Evolutionary conservation across 1,139 yeast genomes (phyloP).

Genomic region (Pneumocystis wakefieldiae): DNA sequence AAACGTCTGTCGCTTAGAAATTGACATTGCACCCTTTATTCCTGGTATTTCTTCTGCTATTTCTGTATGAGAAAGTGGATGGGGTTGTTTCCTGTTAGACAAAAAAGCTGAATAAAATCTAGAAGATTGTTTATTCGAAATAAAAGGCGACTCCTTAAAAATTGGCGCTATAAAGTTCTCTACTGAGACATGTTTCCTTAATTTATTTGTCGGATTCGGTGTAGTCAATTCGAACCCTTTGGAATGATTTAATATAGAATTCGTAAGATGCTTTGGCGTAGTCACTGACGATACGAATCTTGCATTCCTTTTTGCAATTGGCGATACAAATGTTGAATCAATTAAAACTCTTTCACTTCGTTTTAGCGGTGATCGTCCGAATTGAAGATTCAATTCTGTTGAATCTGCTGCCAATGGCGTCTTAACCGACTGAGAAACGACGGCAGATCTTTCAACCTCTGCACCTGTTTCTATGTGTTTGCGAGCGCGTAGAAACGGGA

Average conservation of each 20-base stretch:
- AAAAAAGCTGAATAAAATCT: slow-evolving; percentile 14
- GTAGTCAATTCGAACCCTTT: slow-evolving; percentile 4
- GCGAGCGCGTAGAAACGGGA: neutral
- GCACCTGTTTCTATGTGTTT: neutral
- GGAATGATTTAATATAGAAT: neutral
- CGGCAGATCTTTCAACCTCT: too few species aligned
- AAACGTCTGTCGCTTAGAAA: slow-evolving; percentile 14
- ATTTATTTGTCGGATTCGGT: slow-evolving; percentile 8
- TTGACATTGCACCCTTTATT: slow-evolving; percentile 8
- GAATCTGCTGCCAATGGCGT: slow-evolving; percentile 6
- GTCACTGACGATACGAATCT: neutral
- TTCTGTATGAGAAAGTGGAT: slow-evolving; percentile 16
- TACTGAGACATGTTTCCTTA: slow-evolving; percentile 16
- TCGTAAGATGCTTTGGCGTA: slow-evolving; percentile 4
- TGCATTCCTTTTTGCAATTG: slow-evolving; percentile 13
- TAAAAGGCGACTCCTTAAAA: slow-evolving; percentile 16
- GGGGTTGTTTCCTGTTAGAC: slow-evolving; percentile 5
- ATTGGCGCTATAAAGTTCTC: slow-evolving; percentile 14
- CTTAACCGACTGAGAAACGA: neutral
- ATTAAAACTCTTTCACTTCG: slow-evolving; percentile 29
- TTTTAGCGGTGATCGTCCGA: slow-evolving; percentile 20
- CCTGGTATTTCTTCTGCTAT: slow-evolving; percentile 8
- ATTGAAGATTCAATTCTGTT: slow-evolving; percentile 1
- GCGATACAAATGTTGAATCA: slow-evolving; percentile 26
- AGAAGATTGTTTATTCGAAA: slow-evolving; percentile 13